Evolutionary conservation across 78 protist genomes (phyloP), one percentile per base, ranked within the genome.

Genomic region (Dictyostelium firmibasis): DNA sequence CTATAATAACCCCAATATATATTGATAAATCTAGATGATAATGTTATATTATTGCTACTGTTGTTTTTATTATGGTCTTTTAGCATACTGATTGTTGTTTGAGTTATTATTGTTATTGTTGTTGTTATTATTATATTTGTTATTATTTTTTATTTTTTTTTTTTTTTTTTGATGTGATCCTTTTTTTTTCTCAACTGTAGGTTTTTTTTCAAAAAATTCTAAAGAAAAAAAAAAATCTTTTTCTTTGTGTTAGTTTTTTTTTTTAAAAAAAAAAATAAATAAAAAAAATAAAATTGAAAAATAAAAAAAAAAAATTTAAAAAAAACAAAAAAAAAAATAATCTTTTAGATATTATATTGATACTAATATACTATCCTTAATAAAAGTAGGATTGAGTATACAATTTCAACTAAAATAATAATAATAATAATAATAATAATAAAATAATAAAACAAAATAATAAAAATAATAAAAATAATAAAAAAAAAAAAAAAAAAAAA

Each of bases 1-100:
- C 75, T 67, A 27, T 25, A 67, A 67, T 67, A 67, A 67, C 75
- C 75, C 75, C 75, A 67, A 67, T 67, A 67, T 67, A 27, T 67
- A 67, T 27, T 67, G 75, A 27, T 67, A 7, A 16, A 1, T 27
- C 35, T 72, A 29, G 25, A 72, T 31, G 79, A 72, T 72, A 31
- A 72, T 72, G 79, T 31, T 72, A 57, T 57, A 57, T 57, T 20
- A 57, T 57, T 57, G 43, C 20, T 72, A 33, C 44, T 72, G 2
- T 29, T 72, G 14, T 33, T 72, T 18, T 33, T 72, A 57, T 57
- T 57, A 13, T 72, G 79, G 79, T 72, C 31, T 72, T 72, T 72
- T 27, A 72, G 79, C 79, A 72, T 72, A 72, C 33, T 72, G 79
- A 31, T 62, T 25, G 29, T 67, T 67, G 29, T 4, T 4, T 27